These are phyloP conservation scores for Delitschia confertaspora DNA, from an alignment of 495 filamentous ascomycete species.

Conservation along the genomic window DNA sequence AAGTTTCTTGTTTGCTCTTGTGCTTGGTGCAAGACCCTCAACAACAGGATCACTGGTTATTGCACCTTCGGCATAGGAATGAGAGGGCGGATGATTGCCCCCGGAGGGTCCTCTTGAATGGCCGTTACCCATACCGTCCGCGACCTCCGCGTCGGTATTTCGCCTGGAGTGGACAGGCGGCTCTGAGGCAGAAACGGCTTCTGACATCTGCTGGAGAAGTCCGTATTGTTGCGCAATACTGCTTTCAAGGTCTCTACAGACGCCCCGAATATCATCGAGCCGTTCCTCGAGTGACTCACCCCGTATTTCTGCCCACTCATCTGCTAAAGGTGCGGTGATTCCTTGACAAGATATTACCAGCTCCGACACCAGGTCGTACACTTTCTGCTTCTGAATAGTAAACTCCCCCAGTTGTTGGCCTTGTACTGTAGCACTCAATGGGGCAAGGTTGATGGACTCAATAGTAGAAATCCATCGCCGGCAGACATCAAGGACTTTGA, in stretches of 20 bases:
- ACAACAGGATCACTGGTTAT: constrained; percentile 46
- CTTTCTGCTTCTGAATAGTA: constrained; percentile 75
- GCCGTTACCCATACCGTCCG: too few species aligned
- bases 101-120: constrained; percentile 21
- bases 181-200: constrained; percentile 54
- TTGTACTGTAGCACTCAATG: constrained; percentile 63
- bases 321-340: constrained; percentile 77
- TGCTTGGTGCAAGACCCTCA: constrained; percentile 41
- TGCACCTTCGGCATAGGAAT: constrained; percentile 59
- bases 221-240: constrained; percentile 81
- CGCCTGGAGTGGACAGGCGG: constrained; percentile 38
- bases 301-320: constrained; percentile 91
- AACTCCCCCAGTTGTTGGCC: constrained; percentile 84
- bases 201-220: constrained; percentile 75
- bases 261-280: constrained; percentile 63
- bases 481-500: constrained; percentile 74
- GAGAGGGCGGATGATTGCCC: constrained; percentile 42
- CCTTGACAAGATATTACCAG: constrained; percentile 77
- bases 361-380: constrained; percentile 89
- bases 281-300: constrained; percentile 87
- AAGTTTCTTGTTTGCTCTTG: constrained; percentile 66
- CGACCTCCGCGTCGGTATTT: constrained; percentile 21
- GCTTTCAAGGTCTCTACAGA: constrained; percentile 71
- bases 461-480: constrained; percentile 78
- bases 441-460: constrained; percentile 77